A percentile compares a stretch with the other conserved stretches of the same genome.
Evolutionary conservation across 768 basidiomycete genomes (phyloP).

Genomic region (Neoboletus magnificus): DNA sequence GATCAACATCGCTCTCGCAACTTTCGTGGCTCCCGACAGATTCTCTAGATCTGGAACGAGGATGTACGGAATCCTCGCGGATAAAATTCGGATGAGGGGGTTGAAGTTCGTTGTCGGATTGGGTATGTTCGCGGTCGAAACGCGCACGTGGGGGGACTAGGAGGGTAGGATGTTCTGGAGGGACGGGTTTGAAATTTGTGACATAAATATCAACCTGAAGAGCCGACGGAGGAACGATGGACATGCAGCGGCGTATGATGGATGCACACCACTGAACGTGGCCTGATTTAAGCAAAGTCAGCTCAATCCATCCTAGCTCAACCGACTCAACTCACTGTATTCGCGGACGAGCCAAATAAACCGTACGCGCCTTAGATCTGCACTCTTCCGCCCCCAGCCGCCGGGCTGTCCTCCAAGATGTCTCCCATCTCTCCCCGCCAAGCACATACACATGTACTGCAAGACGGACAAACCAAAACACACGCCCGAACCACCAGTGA

Average conservation of each 20-base stretch:
- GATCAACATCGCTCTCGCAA: slow-evolving; percentile 36
- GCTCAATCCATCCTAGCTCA: background rate
- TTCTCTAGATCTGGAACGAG: slow-evolving; percentile 16
- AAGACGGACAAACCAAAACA: slow-evolving; percentile 66
- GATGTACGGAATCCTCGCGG: slow-evolving; percentile 4
- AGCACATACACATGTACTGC: slow-evolving; percentile 56
- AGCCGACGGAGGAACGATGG: slow-evolving; percentile 43
- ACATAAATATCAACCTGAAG: slow-evolving; percentile 75
- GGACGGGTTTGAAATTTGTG: slow-evolving; percentile 49
- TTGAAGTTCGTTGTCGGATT: slow-evolving; percentile 25
- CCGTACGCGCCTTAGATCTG: slow-evolving; percentile 52
- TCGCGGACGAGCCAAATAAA: slow-evolving; percentile 80
- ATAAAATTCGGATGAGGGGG: slow-evolving; percentile 36
- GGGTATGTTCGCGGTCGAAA: slow-evolving; percentile 2
- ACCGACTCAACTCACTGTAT: slow-evolving; percentile 49
- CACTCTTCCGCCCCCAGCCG: slow-evolving; percentile 40
- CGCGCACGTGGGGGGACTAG: slow-evolving; percentile 14
- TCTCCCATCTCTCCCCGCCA: slow-evolving; percentile 53
- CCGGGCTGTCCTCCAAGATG: slow-evolving; percentile 46
- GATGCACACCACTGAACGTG: slow-evolving; percentile 78
- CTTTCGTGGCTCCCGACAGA: slow-evolving; percentile 34
- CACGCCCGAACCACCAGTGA: slow-evolving; percentile 75
- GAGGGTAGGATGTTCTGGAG: slow-evolving; percentile 6
- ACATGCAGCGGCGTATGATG: slow-evolving; percentile 57
- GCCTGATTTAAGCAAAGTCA: slow-evolving; percentile 36